These are phyloP conservation scores for Neopestalotiopsis sp. DNA, from an alignment of 2,329 filamentous ascomycete species.

Conservation along the genomic window DNA sequence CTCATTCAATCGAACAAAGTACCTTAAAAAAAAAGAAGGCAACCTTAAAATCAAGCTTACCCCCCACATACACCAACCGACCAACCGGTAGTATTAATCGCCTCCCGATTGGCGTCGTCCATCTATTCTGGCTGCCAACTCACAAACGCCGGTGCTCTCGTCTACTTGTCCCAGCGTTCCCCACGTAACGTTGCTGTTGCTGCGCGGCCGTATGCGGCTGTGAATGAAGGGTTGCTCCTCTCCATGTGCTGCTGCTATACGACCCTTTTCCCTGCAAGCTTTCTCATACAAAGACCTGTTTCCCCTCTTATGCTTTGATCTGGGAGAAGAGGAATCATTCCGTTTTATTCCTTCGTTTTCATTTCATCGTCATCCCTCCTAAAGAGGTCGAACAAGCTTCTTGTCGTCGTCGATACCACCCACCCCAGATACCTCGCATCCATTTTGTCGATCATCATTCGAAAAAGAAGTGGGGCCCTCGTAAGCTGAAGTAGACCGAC, in stretches of 20 bases:
- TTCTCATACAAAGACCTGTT: background rate
- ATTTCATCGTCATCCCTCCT: background rate
- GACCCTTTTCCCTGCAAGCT: background rate
- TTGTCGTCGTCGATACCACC: background rate
- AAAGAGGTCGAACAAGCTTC: background rate
- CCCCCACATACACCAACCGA: constrained; percentile 1
- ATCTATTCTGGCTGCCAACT: background rate
- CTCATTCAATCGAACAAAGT: background rate
- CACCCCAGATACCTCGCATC: background rate
- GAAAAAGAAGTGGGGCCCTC: background rate
- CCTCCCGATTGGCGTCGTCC: constrained; percentile 7
- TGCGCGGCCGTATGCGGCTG: background rate
- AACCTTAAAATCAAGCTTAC: constrained; percentile 14
- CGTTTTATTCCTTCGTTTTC: background rate
- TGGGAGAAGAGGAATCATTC: background rate
- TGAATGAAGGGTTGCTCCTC: background rate
- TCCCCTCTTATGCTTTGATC: background rate
- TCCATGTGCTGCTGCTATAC: background rate
- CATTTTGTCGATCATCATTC: constrained; percentile 8
- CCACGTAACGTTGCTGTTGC: constrained; percentile 13
- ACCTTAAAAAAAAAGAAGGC: constrained; percentile 10
- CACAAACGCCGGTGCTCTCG: background rate
- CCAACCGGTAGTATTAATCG: no score
- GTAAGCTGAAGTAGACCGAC: background rate
- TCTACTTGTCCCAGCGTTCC: background rate